Base-by-base conservation (phyloP, 2,329 filamentous ascomycete species). In the Tricladium varicosporioides region DNA sequence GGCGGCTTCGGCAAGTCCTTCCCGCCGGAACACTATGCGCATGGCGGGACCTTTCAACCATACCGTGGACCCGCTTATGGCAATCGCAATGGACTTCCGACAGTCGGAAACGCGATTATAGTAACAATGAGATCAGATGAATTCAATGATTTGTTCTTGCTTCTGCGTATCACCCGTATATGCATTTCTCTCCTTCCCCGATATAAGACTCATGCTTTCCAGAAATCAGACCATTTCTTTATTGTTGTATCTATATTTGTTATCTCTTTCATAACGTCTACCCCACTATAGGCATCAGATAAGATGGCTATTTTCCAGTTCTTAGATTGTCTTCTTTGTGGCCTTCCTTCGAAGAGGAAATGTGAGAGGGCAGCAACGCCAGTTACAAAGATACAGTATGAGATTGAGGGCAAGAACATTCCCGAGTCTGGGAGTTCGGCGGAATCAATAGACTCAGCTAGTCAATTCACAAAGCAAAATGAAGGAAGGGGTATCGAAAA, bases 261-360 rank as follows among this genome's bases (percentile, higher is more conserved):
- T 48, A 33, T 54, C 43, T 45, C 45, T 33, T 43, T 44, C 2
- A 27, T 43, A 19, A 22, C 16, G 7, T 36, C 16, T 32, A 22
- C 14, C 33, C 2, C 18, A 14, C 45, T 19, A 60, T 27, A 27
- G 22, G 22, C n/a, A 27, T 27, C 22, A 27, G 22, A 27, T 27
- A 27, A 27, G 22, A 27, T 60, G 58, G 51, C 54, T 27, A 43
- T 60, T 19, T 50, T 52, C 22, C 31, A 33, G n/a, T 45, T 56
- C n/a, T 47, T 60, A n/a, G 45, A 45, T 15, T 60, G 55, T 48
- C 19, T 60, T 19, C 45, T 55, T 5, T 60, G 58, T 15, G 45
- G 45, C 5, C 18, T 51, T 33, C 22, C n/a, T 4, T 40, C 9
- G 2, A 60, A 55, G 18, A 46, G 16, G 31, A 18, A 49, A 13